Evolutionary conservation across 208 protist species (phyloP).

Genomic region (Leishmania martiniquensis): DNA sequence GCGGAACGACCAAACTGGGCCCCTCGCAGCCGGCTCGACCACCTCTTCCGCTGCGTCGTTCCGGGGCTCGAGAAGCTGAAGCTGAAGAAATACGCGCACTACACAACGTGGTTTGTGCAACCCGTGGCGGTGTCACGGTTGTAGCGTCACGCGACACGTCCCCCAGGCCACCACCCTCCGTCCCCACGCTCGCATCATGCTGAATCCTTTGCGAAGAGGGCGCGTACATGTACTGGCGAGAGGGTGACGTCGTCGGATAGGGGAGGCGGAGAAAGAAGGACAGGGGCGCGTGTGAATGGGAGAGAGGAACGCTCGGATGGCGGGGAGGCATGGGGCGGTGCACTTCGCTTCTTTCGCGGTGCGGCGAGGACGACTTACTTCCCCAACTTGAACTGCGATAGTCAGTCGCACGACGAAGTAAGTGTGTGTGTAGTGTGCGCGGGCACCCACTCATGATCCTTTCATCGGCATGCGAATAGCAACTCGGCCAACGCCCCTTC

Average conservation of each 20-base stretch:
- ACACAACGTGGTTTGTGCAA: slow-evolving; percentile 85
- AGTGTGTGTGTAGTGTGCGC: background rate
- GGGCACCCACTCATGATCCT: background rate
- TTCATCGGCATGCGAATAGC: background rate
- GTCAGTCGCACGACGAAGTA: background rate
- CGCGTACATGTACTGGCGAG: background rate
- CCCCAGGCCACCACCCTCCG: background rate
- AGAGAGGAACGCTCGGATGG: background rate
- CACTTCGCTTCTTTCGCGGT: too few relatives aligned
- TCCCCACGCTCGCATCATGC: background rate
- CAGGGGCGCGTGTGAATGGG: too few relatives aligned
- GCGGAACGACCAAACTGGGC: slow-evolving; percentile 66
- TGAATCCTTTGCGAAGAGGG: background rate
- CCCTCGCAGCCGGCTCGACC: slow-evolving; percentile 58
- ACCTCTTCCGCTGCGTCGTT: slow-evolving; percentile 43
- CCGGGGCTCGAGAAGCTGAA: slow-evolving; percentile 48
- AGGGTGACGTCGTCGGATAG: background rate
- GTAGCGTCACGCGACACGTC: slow-evolving; percentile 1
- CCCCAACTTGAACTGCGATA: background rate
- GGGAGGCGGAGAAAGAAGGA: background rate
- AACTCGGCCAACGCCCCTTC: background rate
- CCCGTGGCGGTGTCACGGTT: slow-evolving; percentile 46
- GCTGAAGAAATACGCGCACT: slow-evolving; percentile 77
- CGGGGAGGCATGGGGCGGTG: background rate
- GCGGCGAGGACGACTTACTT: background rate